Base-by-base conservation (phyloP, 176 grass and related monocot species). In the Oryza punctata region DNA sequence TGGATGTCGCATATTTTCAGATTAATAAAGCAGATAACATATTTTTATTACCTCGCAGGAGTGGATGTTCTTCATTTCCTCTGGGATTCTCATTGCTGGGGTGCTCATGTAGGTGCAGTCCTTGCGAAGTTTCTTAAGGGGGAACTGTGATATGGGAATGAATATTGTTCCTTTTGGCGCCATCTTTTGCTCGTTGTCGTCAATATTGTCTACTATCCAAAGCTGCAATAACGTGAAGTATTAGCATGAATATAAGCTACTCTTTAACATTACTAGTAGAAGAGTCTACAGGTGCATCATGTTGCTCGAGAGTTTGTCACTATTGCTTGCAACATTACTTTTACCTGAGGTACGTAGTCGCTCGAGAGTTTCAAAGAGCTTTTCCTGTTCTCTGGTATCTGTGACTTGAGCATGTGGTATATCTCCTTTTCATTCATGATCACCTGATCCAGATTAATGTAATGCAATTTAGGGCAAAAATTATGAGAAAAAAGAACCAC, bases 91-190 rank as follows among this genome's bases (percentile, higher is more conserved):
- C 93, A 94, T 92, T 16, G 91, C 93, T 43, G 93, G 93, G 30
- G 96, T 95, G n/a, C 83, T 85, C 38, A 85, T 75, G 76, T 95
- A 98, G 59, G 69, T 89, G 89, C 93, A 98, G 71, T 98, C 87
- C 69, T 90, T 95, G 21, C 89, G 89, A 7, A 86, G 18, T 44
- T 93, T 94, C 80, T 88, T 98, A 13, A 84, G 75, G 30, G 93
- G 96, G 18, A 95, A 95, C 24, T 91, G 91, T 18, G 96, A 93
- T 59, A 82, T 88, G 2, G 93, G 93, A 67, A 98, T 68, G 69
- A 95, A 91, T 63, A 80, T 47, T 40, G 93, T 75, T 81, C 89
- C 87, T 89, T 89, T 90, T 64, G 80, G 79, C 75, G 96, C 96
- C 69, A 64, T 87, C 77, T 44, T 93, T 84, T 95, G 96, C 60